Base-by-base conservation (phyloP, 129 eudicot species). In the Artemisia argyi region DNA sequence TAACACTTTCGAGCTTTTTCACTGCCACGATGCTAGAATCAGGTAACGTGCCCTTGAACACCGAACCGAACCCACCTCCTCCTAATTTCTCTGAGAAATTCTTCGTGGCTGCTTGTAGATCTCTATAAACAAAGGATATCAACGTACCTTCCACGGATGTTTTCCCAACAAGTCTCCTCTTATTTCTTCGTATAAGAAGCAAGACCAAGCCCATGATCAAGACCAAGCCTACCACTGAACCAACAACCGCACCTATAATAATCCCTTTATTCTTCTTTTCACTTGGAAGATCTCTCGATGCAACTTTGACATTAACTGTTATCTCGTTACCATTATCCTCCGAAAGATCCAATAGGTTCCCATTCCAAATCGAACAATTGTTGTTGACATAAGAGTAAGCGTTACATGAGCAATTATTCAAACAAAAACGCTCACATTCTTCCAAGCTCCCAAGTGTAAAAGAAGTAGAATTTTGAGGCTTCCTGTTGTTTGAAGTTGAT, bases 1-100 rank as follows among this genome's bases (percentile, higher is more conserved):
- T 69, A 66, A 80, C 62, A 71, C 89, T 67, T 52, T 89, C 92
- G 4, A 89, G 96, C 63, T 71, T 84, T 73, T 89, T 89, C 49
- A 86, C 96, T 22, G 92, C 92, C 15, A 89, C 62, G 5, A 79
- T 76, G 22, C 83, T 68, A 10, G 88, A 89, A 80, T 89, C 88
- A 30, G 84, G 71, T 32, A 86, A 32, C 2, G 73, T 63, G 20
- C 88, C 88, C 56, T 73, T 81, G 76, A 77, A 87, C n/a, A 87
- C 89, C 1, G 84, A 78, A 53, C 92, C 92, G 59, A 87, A 87
- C 26, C 92, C 86, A 46, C 92, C 92, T 16, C 79, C 82, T 11
- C 92, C 88, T 49, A 87, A 66, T 73, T 73, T 83, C 17, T 83
- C 81, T 0, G 88, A 78, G 70, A 87, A 87, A 24, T 76, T 79